A percentile compares a stretch with the other conserved stretches of the same genome.
Evolutionary conservation across 23 red algal species (phyloP).

Genomic region (Chondrus crispus): DNA sequence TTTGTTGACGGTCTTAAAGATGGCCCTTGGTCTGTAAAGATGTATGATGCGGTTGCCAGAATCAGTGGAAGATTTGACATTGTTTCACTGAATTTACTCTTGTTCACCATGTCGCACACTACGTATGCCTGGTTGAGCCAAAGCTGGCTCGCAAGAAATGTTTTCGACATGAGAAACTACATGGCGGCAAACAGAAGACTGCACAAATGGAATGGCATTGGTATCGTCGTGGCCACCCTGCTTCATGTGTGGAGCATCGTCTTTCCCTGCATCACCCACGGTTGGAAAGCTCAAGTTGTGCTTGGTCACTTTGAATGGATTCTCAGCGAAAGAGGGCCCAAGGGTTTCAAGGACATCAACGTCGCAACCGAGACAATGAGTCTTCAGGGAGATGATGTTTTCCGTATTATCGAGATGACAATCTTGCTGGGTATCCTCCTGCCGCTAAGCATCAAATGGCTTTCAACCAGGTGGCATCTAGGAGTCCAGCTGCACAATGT

Average conservation of each 20-base stretch:
- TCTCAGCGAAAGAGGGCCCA: slow-evolving; percentile 4
- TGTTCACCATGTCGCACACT: slow-evolving; percentile 16
- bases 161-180: background rate
- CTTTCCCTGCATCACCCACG: background rate
- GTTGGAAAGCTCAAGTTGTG: slow-evolving; percentile 18
- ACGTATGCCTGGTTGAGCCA: background rate
- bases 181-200: background rate
- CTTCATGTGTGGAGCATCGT: slow-evolving; percentile 43
- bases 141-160: background rate
- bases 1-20: slow-evolving; percentile 12
- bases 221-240: slow-evolving; percentile 1
- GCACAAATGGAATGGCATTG: slow-evolving; percentile 61
- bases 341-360: slow-evolving; percentile 35
- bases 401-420: slow-evolving; percentile 43
- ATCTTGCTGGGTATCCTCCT: slow-evolving; percentile 36
- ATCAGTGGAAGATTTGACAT: slow-evolving; percentile 35
- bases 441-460: slow-evolving; percentile 17
- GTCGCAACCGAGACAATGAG: slow-evolving; percentile 1
- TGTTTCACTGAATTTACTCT: slow-evolving; percentile 13
- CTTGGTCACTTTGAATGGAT: slow-evolving; percentile 32
- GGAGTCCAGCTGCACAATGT: slow-evolving; percentile 1
- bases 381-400: slow-evolving; percentile 37
- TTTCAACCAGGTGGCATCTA: slow-evolving; percentile 6
- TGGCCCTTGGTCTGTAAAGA: slow-evolving; percentile 22
- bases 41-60: slow-evolving; percentile 22